Percentiles rank a stretch among this genome's conserved stretches.
Evolutionary conservation across 169 alveolate genomes (phyloP).

Genomic region (Plasmodium gonderi): DNA sequence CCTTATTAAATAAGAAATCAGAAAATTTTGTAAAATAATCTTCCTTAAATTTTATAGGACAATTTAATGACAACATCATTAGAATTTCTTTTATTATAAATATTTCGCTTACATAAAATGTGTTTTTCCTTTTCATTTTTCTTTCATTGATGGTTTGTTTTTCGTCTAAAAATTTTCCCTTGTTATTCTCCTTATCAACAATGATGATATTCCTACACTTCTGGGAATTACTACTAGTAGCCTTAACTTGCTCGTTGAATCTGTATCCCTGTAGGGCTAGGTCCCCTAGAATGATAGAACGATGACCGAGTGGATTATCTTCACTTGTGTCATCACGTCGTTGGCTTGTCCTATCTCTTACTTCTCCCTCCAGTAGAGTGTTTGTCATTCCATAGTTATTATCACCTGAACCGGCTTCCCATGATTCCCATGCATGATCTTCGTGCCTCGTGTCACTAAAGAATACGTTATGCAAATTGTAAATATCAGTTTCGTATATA

Average conservation of each 20-base stretch:
- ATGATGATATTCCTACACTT: background rate
- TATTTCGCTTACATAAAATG: conserved; percentile 71
- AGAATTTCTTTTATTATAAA: conserved; percentile 72
- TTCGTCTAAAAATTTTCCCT: background rate
- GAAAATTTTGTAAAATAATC: conserved; percentile 45
- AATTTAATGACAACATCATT: conserved; percentile 55
- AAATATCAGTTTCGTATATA: conserved; percentile 70
- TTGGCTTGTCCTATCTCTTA: background rate
- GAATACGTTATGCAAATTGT: conserved; percentile 64
- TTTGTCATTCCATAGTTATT: background rate
- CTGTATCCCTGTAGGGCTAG: background rate
- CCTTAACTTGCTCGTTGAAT: background rate
- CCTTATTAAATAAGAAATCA: conserved; percentile 54
- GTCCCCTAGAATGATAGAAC: background rate
- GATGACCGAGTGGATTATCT: background rate
- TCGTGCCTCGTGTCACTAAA: background rate
- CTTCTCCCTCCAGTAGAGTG: no score
- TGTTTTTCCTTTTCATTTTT: background rate
- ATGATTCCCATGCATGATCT: background rate
- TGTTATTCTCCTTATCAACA: background rate
- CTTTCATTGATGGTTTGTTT: background rate
- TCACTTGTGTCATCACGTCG: background rate
- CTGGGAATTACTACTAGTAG: background rate
- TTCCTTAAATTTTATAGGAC: conserved; percentile 72
- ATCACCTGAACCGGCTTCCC: background rate